These are phyloP conservation scores for Fusarium sp. DNA, from an alignment of 2,329 filamentous ascomycete genomes.

Conservation along the genomic window DNA sequence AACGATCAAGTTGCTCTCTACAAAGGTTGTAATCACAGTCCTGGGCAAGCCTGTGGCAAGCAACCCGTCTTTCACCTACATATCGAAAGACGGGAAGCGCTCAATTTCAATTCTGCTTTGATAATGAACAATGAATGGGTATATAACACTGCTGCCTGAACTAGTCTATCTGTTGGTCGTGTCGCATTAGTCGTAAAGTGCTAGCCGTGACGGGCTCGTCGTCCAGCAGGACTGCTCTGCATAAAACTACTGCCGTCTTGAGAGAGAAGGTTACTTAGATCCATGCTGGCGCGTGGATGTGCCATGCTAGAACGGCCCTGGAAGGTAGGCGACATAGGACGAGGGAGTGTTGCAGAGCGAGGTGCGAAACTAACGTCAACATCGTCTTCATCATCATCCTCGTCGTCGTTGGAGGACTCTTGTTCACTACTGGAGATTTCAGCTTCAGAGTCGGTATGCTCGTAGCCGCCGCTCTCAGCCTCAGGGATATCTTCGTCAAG, in stretches of 20 bases:
- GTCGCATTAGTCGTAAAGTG: slow-evolving; percentile 22
- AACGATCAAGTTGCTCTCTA: slow-evolving; percentile 27
- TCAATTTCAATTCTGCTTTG: slow-evolving; percentile 27
- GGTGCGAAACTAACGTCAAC: slow-evolving; percentile 51
- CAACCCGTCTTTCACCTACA: background rate
- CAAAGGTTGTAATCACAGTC: slow-evolving; percentile 31
- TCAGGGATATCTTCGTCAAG: slow-evolving; percentile 77
- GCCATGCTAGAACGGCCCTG: slow-evolving; percentile 40
- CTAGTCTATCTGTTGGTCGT: slow-evolving; percentile 15
- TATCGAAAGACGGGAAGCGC: slow-evolving; percentile 7
- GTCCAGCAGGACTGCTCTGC: slow-evolving; percentile 61
- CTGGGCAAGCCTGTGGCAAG: slow-evolving; percentile 22
- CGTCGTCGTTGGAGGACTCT: slow-evolving; percentile 48
- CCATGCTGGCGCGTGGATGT: slow-evolving; percentile 58
- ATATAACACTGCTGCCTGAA: slow-evolving; percentile 33
- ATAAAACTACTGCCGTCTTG: slow-evolving; percentile 65
- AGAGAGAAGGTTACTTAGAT: slow-evolving; percentile 64
- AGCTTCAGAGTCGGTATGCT: slow-evolving; percentile 80
- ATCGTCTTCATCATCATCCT: slow-evolving; percentile 43
- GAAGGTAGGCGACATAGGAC: slow-evolving; percentile 51
- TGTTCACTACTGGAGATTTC: slow-evolving; percentile 62
- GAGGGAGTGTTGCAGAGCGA: slow-evolving; percentile 45
- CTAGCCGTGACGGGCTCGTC: slow-evolving; percentile 45
- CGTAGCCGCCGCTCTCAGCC: slow-evolving; percentile 70
- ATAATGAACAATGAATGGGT: slow-evolving; percentile 33